Conservation (phyloP, 148 eudicot genomes). For the Amaranthus hypochondriacus region DNA sequence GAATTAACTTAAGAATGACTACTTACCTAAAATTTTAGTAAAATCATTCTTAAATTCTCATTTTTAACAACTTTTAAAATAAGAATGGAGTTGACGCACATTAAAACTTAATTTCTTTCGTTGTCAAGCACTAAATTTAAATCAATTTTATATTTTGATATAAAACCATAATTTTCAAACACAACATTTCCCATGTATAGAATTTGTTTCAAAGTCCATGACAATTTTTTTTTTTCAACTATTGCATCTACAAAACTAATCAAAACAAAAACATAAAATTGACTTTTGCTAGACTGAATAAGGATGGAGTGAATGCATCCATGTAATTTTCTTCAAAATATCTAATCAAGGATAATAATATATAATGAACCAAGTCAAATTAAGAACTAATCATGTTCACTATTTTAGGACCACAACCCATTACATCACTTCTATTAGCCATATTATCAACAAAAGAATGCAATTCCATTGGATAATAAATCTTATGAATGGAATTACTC, state of each 20-base stretch:
- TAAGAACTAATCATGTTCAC: slow-evolving; percentile 11
- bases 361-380: slow-evolving; percentile 16
- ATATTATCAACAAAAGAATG: neutral
- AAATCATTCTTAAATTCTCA: no score
- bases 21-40: no score
- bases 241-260: neutral
- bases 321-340: neutral
- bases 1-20: no score
- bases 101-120: no score
- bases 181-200: no score
- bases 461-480: neutral
- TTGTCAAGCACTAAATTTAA: no score
- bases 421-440: neutral
- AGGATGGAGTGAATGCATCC: slow-evolving; percentile 5
- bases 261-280: neutral
- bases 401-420: slow-evolving; percentile 11
- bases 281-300: neutral
- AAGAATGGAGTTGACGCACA: no score
- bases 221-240: neutral
- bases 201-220: no score
- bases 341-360: neutral
- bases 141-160: no score
- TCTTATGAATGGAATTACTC: slow-evolving; percentile 11
- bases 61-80: no score
- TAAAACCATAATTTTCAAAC: no score